Evolutionary conservation across 2,329 filamentous ascomycete genomes (phyloP).

Genomic region (Botrytis sinoallii): DNA sequence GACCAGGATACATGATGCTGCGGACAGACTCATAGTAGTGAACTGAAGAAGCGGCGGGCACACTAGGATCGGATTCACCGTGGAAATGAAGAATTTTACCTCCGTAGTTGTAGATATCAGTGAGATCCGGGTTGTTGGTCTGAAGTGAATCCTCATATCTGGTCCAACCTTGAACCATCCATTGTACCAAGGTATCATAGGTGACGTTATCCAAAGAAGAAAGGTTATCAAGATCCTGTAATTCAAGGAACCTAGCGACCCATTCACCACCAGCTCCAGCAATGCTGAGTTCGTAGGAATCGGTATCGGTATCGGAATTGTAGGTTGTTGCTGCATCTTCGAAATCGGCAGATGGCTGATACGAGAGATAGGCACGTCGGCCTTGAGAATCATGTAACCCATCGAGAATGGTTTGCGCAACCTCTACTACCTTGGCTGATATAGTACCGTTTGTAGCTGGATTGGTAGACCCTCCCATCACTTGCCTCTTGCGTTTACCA

Average conservation of each 20-base stretch:
- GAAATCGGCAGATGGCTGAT: constrained; percentile 33
- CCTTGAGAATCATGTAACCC: constrained; percentile 39
- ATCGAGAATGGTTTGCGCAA: constrained; percentile 39
- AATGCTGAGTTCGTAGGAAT: constrained; percentile 37
- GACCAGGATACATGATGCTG: constrained; percentile 46
- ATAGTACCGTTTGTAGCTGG: constrained; percentile 26
- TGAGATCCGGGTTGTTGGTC: constrained; percentile 53
- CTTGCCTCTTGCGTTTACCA: too few relatives aligned
- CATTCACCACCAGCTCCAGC: constrained; percentile 34
- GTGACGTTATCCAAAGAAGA: constrained; percentile 47
- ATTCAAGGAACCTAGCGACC: too few relatives aligned
- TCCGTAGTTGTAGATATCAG: constrained; percentile 46
- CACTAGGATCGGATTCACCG: constrained; percentile 52
- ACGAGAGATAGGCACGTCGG: constrained; percentile 40
- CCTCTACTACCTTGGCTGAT: constrained; percentile 35
- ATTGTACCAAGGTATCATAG: constrained; percentile 54
- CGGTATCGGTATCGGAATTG: constrained; percentile 10
- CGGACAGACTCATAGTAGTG: constrained; percentile 55
- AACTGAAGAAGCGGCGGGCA: constrained; percentile 52
- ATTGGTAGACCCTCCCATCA: background rate
- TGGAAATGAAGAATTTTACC: constrained; percentile 59
- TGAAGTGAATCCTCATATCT: constrained; percentile 51
- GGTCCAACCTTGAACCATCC: constrained; percentile 50
- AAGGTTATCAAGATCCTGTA: constrained; percentile 40
- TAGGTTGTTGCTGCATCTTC: constrained; percentile 2